Percentiles rank a stretch among this genome's conserved stretches.
Conservation (phyloP, 2,329 filamentous ascomycete genomes). For the Nemania abortiva region DNA sequence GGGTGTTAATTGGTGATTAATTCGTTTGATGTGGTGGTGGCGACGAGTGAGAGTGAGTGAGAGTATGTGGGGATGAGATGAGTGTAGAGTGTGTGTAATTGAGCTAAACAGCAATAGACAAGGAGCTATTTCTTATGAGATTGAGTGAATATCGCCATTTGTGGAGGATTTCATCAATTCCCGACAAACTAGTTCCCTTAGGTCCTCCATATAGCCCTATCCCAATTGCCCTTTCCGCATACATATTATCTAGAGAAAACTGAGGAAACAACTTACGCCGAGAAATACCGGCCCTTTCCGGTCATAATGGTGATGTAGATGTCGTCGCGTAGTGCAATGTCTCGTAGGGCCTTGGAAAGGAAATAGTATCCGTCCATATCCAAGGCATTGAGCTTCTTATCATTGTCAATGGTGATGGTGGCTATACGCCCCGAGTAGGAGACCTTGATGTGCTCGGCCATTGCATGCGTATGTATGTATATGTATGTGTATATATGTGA, state of each 20-base stretch:
- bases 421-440: slow-evolving; percentile 78
- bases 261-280: slow-evolving; percentile 72
- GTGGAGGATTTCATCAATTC: not conserved
- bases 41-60: not conserved
- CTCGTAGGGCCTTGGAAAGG: slow-evolving; percentile 77
- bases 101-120: too few relatives aligned
- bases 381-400: slow-evolving; percentile 89
- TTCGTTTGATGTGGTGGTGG: not conserved
- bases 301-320: slow-evolving; percentile 87
- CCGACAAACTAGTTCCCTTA: not conserved
- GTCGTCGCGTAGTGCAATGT: slow-evolving; percentile 82
- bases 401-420: slow-evolving; percentile 86
- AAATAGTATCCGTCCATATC: slow-evolving; percentile 79
- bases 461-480: slow-evolving; percentile 37
- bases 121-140: too few relatives aligned
- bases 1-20: slow-evolving; percentile 1
- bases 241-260: not conserved
- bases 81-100: too few relatives aligned
- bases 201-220: not conserved
- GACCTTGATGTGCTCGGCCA: slow-evolving; percentile 63
- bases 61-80: not conserved
- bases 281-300: slow-evolving; percentile 87
- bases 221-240: not conserved
- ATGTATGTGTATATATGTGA: not conserved
- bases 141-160: not conserved